Base-by-base conservation (phyloP, 345 rosid species). In the Toxicodendron radicans region DNA sequence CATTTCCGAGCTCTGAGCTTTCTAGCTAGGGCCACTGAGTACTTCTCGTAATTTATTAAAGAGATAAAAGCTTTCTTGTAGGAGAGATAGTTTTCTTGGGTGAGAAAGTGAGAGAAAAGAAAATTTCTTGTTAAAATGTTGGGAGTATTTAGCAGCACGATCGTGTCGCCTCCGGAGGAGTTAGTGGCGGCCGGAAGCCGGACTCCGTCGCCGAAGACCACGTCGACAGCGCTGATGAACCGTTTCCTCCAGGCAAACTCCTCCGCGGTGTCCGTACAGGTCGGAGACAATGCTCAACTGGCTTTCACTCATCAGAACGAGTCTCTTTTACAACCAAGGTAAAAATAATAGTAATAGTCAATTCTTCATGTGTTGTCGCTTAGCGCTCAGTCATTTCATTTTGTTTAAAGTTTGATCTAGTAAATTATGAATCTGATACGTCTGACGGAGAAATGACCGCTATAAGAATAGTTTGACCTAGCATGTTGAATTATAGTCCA, bases 161-260 rank as follows among this genome's bases (percentile, higher is more conserved):
- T 95, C 57, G 80, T 95, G 58, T 86, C 97, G 0, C 92, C 92
- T n/a, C 99, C 99, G 69, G 97, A 90, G 41, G 99, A 95, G 81
- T 90, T 95, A 72, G 97, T 95, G 76, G 97, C 95, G 0, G 99
- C 99, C 43, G 99, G 99, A 24, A 76, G 91, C 82, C 81, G 99
- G 75, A 95, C 99, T 12, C 97, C 97, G 38, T 95, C 99, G 3
- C 99, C 97, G 45, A 92, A 95, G 80, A 90, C 75, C 57, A 79
- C 89, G 48, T 79, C 97, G 70, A 82, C 79, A 0, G 83, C 90
- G 61, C 83, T 95, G 51, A 71, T 95, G 72, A 87, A 87, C 73
- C 82, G 88, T 10, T 95, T 95, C 84, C 64, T 89, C 20, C 87
- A 81, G 53, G 75, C 84, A 75, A 85, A 86, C 75, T 18, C 87